Evolutionary conservation across 2,329 filamentous ascomycete genomes (phyloP), one percentile per base, ranked within the genome.

Genomic region (Penicillium sp.): DNA sequence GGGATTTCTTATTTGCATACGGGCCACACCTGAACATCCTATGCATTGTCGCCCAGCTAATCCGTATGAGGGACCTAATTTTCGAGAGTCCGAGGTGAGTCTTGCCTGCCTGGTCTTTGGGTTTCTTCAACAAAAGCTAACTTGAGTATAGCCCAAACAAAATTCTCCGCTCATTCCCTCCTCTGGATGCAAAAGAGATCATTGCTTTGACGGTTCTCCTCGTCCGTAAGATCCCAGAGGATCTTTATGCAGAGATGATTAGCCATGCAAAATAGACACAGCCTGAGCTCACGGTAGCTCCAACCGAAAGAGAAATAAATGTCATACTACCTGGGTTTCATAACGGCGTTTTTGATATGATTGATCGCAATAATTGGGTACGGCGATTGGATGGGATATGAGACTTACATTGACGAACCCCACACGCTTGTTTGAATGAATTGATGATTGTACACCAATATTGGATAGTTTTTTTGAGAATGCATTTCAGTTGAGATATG

Each of bases 1-100:
- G 94, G 94, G 94, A 99, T 72, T 99, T 99, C 65, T 76, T 99
- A 23, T 96, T 99, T 68, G 93, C 94, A 0, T 99, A 97, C 64
- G 94, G 94, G 0, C 87, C 91, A 35, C 94, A 99, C 72, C 74
- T 99, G 58, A 99, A 99, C 68, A 90, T 99, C 53, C 77, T 99
- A 23, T 97, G 94, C 71, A 97, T 99, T 60, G 94, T 97, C 16
- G 93, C 93, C 15, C 94, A 99, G 75, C 79, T 99, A 50, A 87
- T 97, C 46, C 83, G 96, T 66, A 90, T 97, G 76, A 82, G 92
- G 56, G 88, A 92, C 54, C 86, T 90, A 58, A 86, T 99, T 50
- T 77, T 99, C 64, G 86, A 86, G 54, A 96, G 89, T 54, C 83
- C 88, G 7, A 96, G 89, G 92, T 96, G 78, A 56, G 62, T 71